phyloP scores from a whole-genome alignment of 352 stramenopile genomes.

The Phytophthora pseudosyringae region DNA sequence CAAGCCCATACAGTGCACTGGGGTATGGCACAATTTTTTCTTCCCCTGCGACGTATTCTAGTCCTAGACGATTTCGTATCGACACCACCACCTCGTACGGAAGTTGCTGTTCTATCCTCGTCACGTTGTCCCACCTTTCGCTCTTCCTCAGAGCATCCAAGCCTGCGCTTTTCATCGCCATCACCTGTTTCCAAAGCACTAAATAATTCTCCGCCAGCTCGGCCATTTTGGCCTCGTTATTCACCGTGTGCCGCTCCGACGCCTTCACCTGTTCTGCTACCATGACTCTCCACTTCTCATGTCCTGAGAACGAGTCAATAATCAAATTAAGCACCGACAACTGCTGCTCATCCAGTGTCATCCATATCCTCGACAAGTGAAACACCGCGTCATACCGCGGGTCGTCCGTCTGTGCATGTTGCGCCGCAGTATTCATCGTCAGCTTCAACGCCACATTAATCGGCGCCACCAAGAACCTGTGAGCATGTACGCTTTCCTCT shows the following conservation, averaged over 20 bases:
- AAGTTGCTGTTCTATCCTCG: conserved; percentile 69
- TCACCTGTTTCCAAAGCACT: conserved; percentile 67
- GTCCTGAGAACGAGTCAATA: conserved; percentile 68
- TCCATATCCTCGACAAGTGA: conserved; percentile 79
- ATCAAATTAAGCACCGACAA: conserved; percentile 79
- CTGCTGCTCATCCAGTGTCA: conserved; percentile 86
- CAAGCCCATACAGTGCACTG: conserved; percentile 69
- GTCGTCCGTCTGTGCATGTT: conserved; percentile 74
- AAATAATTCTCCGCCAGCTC: conserved; percentile 74
- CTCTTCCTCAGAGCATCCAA: conserved; percentile 73
- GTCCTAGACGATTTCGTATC: conserved; percentile 74
- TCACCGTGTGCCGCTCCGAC: conserved; percentile 55
- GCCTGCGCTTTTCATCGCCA: conserved; percentile 66
- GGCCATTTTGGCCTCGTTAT: conserved; percentile 48
- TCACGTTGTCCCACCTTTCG: conserved; percentile 57
- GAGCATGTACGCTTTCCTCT: conserved; percentile 69
- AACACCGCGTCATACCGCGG: conserved; percentile 82
- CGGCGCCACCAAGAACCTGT: conserved; percentile 84
- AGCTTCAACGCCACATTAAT: conserved; percentile 88
- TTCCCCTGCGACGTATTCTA: conserved; percentile 47
- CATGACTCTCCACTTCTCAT: conserved; percentile 79
- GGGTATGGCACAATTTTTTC: conserved; percentile 48
- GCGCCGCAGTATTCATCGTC: conserved; percentile 87
- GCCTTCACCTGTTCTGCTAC: conserved; percentile 75
- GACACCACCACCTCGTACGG: conserved; percentile 80